Conservation (phyloP, 2,329 filamentous ascomycete species). For the Coniochaeta sp. region DNA sequence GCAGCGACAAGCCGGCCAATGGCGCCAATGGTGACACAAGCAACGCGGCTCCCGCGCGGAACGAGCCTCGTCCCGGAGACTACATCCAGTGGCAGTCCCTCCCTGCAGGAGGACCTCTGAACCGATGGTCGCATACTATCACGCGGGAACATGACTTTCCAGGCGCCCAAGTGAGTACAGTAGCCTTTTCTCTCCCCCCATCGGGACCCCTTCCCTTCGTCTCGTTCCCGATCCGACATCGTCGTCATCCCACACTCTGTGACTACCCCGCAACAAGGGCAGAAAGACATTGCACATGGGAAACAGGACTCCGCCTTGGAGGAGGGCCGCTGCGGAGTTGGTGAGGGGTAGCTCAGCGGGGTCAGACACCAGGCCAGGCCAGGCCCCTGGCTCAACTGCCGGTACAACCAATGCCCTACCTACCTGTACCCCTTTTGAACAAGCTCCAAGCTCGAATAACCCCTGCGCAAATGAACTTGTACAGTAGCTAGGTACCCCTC, state of each 20-base stretch:
- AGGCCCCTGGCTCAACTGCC: neutral
- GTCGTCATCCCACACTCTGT: neutral
- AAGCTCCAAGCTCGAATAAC: neutral
- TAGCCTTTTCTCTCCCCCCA: neutral
- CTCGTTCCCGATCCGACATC: neutral
- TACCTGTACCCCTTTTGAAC: too few relatives aligned
- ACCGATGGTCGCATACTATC: constrained; percentile 77
- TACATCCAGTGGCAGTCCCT: constrained; percentile 47
- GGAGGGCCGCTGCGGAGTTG: neutral
- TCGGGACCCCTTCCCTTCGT: too few relatives aligned
- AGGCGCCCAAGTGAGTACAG: constrained; percentile 64
- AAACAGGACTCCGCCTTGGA: neutral
- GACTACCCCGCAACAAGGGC: neutral
- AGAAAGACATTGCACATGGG: neutral
- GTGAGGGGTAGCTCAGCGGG: neutral
- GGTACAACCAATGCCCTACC: neutral
- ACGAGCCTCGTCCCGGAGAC: constrained; percentile 40
- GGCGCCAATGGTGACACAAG: constrained; percentile 4
- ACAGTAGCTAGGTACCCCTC: neutral
- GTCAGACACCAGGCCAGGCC: neutral
- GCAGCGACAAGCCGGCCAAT: constrained; percentile 1
- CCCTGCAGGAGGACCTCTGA: constrained; percentile 53
- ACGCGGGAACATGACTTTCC: constrained; percentile 86
- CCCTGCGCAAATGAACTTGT: neutral
- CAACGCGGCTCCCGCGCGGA: constrained; percentile 11